Evolutionary conservation across 768 basidiomycete species (phyloP).

Genomic region (Mycena pura): DNA sequence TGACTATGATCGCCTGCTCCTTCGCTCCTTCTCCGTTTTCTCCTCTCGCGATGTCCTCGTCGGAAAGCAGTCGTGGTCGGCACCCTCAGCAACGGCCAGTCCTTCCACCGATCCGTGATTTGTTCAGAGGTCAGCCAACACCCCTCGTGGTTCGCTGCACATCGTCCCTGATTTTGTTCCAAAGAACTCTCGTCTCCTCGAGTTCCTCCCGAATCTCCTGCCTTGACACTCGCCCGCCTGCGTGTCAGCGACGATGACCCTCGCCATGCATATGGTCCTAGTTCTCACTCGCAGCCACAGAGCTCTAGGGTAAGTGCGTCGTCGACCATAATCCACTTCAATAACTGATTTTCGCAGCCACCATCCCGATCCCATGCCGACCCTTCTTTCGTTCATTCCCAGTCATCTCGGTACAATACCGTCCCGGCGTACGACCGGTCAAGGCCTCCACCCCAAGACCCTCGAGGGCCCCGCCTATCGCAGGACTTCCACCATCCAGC

Average conservation of each 20-base stretch:
- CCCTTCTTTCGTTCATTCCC: slow-evolving; percentile 15
- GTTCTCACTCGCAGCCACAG: neutral
- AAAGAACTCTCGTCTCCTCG: slow-evolving; percentile 54
- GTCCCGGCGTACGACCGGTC: slow-evolving; percentile 12
- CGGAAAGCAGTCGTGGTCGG: slow-evolving; percentile 28
- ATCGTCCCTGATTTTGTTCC: slow-evolving; percentile 10
- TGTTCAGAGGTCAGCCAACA: slow-evolving; percentile 61
- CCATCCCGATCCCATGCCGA: slow-evolving; percentile 21
- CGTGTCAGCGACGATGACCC: slow-evolving; percentile 47
- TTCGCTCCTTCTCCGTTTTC: slow-evolving; percentile 16
- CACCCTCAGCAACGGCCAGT: slow-evolving; percentile 54
- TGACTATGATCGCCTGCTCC: slow-evolving; percentile 14
- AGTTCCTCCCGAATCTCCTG: slow-evolving; percentile 44
- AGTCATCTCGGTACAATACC: slow-evolving; percentile 13
- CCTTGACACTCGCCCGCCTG: slow-evolving; percentile 51
- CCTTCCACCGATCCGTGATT: slow-evolving; percentile 74
- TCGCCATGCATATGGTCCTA: slow-evolving; percentile 14
- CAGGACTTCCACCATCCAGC: slow-evolving; percentile 7
- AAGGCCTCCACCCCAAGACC: slow-evolving; percentile 5
- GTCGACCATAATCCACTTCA: neutral
- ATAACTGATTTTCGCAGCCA: slow-evolving; percentile 2
- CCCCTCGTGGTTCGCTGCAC: neutral
- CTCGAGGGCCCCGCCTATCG: neutral
- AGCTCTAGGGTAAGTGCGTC: slow-evolving; percentile 11
- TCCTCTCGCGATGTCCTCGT: slow-evolving; percentile 26